Percentiles rank a stretch among this genome's conserved stretches.
These are phyloP conservation scores for Coemansia furcata DNA, from an alignment of 192 early-diverging fungal genomes.

Conservation along the genomic window DNA sequence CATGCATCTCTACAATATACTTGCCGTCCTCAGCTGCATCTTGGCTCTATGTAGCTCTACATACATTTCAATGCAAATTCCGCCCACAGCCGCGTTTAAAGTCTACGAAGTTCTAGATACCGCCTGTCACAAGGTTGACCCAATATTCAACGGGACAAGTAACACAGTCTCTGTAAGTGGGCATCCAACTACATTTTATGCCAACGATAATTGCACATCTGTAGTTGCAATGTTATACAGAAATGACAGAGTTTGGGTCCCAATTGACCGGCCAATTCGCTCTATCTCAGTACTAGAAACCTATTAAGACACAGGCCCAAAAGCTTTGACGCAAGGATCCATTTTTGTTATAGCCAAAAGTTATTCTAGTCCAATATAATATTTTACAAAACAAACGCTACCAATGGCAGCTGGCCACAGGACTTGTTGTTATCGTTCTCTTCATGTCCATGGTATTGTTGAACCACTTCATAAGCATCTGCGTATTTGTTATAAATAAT, in stretches of 20 bases:
- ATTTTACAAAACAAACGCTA: too few relatives aligned
- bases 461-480: too few relatives aligned
- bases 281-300: neutral
- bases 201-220: neutral
- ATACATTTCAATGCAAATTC: neutral
- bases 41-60: neutral
- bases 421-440: too few relatives aligned
- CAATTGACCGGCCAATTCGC: neutral
- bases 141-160: neutral
- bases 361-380: too few relatives aligned
- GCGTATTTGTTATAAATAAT: too few relatives aligned
- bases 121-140: neutral
- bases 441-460: too few relatives aligned
- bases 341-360: too few relatives aligned
- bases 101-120: neutral
- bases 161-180: neutral
- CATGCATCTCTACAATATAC: neutral
- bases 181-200: neutral
- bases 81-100: neutral
- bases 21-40: neutral
- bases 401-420: too few relatives aligned
- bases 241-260: neutral
- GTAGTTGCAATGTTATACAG: neutral
- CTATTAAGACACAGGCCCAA: neutral
- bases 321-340: too few relatives aligned